Percentiles rank a stretch among this genome's conserved stretches.
These are phyloP conservation scores for Acanthamoeba divionensis DNA, from an alignment of 208 protist genomes.

Conservation along the genomic window DNA sequence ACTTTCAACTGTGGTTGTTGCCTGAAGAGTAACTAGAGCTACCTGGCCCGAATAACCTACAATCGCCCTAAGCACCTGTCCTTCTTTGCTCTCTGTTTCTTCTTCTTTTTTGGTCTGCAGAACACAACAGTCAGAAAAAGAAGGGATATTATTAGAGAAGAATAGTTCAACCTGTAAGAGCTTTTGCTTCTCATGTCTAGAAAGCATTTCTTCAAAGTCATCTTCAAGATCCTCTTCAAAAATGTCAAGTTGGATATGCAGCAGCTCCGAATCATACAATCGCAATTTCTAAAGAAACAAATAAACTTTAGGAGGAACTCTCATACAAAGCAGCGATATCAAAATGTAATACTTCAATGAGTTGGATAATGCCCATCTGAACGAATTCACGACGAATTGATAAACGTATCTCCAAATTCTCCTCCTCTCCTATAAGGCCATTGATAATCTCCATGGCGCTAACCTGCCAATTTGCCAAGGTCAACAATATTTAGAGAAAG, in stretches of 20 bases:
- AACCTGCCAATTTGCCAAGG: neutral
- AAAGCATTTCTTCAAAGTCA: constrained; percentile 39
- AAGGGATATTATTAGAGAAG: neutral
- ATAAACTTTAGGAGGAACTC: too few species aligned
- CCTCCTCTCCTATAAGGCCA: constrained; percentile 1
- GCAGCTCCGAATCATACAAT: neutral
- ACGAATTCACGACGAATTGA: constrained; percentile 20
- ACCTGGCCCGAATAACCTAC: neutral
- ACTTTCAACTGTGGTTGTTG: neutral
- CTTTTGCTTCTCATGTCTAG: constrained; percentile 25
- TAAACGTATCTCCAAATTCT: neutral
- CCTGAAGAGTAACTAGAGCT: neutral
- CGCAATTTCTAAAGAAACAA: neutral
- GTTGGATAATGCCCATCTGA: constrained; percentile 38
- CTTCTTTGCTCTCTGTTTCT: neutral
- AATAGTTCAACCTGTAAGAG: neutral
- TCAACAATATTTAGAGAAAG: too few species aligned
- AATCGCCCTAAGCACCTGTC: neutral
- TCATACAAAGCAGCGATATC: too few species aligned
- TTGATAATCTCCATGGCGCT: constrained; percentile 12
- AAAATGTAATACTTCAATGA: neutral
- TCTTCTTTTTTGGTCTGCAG: neutral
- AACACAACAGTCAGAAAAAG: neutral
- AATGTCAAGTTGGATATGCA: constrained; percentile 4
- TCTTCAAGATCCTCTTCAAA: constrained; percentile 28